Conservation (phyloP, 768 basidiomycete species). For the Lactarius hengduanensis region DNA sequence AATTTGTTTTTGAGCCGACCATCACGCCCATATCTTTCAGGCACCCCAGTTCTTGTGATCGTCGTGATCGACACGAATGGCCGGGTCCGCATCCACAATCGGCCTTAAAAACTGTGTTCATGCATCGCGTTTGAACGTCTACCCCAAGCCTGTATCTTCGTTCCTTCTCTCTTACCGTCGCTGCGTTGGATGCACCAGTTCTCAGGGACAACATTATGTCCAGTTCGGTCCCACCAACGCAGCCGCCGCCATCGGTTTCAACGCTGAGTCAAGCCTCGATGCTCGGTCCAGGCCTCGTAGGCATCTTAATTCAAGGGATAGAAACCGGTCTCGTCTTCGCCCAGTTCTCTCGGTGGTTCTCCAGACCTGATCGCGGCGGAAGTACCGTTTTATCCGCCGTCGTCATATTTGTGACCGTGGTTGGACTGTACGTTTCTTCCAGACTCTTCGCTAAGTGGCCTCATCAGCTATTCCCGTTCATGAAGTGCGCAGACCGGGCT, state of each 20-base stretch:
- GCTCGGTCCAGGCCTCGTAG: conserved; percentile 9
- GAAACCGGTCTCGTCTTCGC: conserved; percentile 13
- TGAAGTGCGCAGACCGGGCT: conserved; percentile 18
- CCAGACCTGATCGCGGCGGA: background rate
- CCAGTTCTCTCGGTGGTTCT: conserved; percentile 19
- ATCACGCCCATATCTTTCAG: background rate
- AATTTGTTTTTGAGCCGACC: background rate
- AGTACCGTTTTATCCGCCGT: background rate
- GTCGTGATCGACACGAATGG: background rate
- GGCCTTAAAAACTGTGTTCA: background rate
- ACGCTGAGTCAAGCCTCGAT: background rate
- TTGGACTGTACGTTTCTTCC: conserved; percentile 16
- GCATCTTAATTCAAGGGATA: conserved; percentile 10
- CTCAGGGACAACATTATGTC: conserved; percentile 7
- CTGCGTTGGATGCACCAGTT: background rate
- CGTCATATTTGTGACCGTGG: conserved; percentile 7
- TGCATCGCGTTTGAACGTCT: background rate
- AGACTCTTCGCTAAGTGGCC: background rate
- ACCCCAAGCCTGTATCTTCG: background rate
- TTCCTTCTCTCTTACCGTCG: background rate
- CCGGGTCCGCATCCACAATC: background rate
- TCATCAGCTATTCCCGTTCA: background rate
- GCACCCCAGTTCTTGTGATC: background rate
- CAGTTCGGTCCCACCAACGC: background rate
- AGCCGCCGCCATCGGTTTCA: background rate